phyloP scores from a whole-genome alignment of 139 green algal species.

The Chlorella ohadii region DNA sequence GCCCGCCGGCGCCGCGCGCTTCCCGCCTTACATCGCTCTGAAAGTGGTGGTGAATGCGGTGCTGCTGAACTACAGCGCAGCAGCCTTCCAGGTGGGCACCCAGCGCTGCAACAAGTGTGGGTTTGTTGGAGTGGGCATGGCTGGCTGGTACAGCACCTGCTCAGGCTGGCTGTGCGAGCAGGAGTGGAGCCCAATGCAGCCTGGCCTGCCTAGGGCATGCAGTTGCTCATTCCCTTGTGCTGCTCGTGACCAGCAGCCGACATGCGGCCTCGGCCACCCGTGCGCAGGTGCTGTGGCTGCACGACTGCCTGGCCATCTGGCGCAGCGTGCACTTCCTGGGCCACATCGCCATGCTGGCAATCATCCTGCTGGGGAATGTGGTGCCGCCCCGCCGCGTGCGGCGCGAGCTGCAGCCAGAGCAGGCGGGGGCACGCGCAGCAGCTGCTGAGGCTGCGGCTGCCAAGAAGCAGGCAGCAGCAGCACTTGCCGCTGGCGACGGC shows the following conservation, averaged over 20 bases:
- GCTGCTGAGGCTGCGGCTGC: too few relatives aligned
- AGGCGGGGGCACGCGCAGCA: neutral
- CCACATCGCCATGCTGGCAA: conserved; percentile 45
- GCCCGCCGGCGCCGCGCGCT: neutral
- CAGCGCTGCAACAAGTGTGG: too few relatives aligned
- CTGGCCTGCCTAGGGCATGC: too few relatives aligned
- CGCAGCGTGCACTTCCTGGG: conserved; percentile 50
- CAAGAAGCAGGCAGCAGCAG: neutral
- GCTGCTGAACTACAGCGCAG: conserved; percentile 57
- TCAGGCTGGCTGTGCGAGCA: too few relatives aligned
- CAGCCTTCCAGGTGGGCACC: conserved; percentile 52
- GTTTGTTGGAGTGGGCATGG: neutral
- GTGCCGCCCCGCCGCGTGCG: neutral
- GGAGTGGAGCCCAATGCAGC: too few relatives aligned
- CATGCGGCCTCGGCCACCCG: too few relatives aligned
- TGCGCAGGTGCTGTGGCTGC: conserved; percentile 52
- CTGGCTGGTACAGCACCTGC: too few relatives aligned
- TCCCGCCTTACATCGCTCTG: conserved; percentile 29
- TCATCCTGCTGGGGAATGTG: conserved; percentile 46
- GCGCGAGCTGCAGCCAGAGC: neutral
- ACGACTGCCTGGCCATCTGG: conserved; percentile 45
- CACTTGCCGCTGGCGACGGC: neutral
- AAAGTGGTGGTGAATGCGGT: conserved; percentile 54
- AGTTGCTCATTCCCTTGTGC: too few relatives aligned
- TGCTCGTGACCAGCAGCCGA: too few relatives aligned